A percentile compares a stretch with the other conserved stretches of the same genome.
phyloP scores from a whole-genome alignment of 2,329 filamentous ascomycete genomes.

The Claviceps fusiformis region DNA sequence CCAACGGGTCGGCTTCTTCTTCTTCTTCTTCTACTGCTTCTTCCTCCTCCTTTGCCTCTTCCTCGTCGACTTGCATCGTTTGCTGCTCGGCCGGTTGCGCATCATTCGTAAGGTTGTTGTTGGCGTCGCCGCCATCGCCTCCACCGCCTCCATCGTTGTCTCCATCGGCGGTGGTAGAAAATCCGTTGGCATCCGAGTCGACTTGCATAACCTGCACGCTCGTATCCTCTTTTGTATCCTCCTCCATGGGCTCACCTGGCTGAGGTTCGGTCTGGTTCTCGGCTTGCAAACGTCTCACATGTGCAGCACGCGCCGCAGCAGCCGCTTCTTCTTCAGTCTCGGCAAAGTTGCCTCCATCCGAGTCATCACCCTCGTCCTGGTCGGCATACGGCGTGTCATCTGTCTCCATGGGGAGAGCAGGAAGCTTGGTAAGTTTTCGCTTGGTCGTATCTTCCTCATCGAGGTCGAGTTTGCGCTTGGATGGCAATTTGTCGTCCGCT shows the following conservation, averaged over 20 bases:
- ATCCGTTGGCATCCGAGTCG: constrained; percentile 11
- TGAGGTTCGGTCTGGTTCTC: constrained; percentile 34
- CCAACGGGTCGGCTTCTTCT: constrained; percentile 75
- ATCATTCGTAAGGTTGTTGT: background rate
- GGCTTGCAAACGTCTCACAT: constrained; percentile 58
- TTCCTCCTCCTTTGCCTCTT: constrained; percentile 43
- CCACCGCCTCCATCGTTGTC: constrained; percentile 1
- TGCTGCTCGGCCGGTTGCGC: constrained; percentile 18
- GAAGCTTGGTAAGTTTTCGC: constrained; percentile 83
- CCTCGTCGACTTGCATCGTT: constrained; percentile 55
- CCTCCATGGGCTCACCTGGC: constrained; percentile 26
- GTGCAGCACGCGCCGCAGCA: constrained; percentile 71
- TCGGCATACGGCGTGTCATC: constrained; percentile 47
- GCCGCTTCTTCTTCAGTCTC: constrained; percentile 79
- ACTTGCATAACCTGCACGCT: constrained; percentile 12
- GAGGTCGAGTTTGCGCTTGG: constrained; percentile 67
- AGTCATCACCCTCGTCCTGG: constrained; percentile 56
- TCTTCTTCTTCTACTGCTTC: too few relatives aligned
- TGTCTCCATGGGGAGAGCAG: constrained; percentile 56
- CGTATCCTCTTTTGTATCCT: constrained; percentile 11
- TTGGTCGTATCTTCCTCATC: constrained; percentile 79
- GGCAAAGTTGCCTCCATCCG: constrained; percentile 63
- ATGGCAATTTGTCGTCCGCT: constrained; percentile 52
- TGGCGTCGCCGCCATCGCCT: constrained; percentile 6
- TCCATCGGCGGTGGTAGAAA: constrained; percentile 5